Evolutionary conservation across 2,329 filamentous ascomycete species (phyloP), one percentile per base, ranked within the genome.

Genomic region (Tolypocladium cylindrosporum): DNA sequence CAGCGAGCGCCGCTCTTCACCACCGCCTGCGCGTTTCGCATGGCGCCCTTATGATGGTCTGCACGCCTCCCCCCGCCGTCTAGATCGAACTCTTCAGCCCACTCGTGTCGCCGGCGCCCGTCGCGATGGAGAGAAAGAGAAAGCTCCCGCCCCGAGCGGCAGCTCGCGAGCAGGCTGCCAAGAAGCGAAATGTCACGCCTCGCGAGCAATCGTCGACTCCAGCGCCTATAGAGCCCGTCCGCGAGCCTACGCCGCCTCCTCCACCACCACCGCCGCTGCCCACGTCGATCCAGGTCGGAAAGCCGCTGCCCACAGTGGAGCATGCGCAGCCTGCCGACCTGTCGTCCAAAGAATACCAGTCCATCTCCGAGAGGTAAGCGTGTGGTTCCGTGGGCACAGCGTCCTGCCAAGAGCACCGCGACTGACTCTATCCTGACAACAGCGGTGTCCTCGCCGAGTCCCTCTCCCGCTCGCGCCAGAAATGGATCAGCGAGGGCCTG

Each of bases 361-460:
- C 84, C 31, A 79, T 92, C 45, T 81, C 85, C 58, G 87, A 91
- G 69, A 91, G 86, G 87, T 87, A 72, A 63, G 62, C 36, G 14
- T 40, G 37, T 24, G 19, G 16, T 41, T 21, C 39, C 40, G 37
- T n/a, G 16, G 52, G 34, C n/a, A 39, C 58, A 59, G 58, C 65
- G 69, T 57, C 69, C 60, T 61, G 55, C 19, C 11, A 21, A 14
- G 13, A n/a, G 21, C 42, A 45, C 11, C 42, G 3, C n/a, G 9
- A 16, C 50, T 37, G 14, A 31, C 50, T 4, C 13, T 24, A 8
- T 54, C 11, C 27, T 3, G 39, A 19, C 59, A 60, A 55, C 65
- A 91, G 90, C 72, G 88, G 87, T 63, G 88, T 93, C 24, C 77
- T 93, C 59, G 79, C 82, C 65, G 87, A 91, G 64, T 90, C 89